Evolutionary conservation across 768 basidiomycete species (phyloP), one percentile per base, ranked within the genome.

Genomic region (Leucocoprinus sp.): DNA sequence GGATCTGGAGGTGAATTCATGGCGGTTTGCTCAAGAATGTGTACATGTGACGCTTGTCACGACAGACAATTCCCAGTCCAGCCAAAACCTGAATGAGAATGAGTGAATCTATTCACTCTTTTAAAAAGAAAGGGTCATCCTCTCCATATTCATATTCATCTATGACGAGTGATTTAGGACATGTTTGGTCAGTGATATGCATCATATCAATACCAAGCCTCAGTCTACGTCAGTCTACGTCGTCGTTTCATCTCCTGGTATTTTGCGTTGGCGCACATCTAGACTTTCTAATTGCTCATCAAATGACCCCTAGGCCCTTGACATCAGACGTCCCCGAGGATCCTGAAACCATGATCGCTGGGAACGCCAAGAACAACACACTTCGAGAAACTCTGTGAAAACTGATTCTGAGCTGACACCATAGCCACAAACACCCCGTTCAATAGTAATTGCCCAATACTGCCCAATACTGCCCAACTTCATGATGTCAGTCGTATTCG

Each of bases 1-100:
- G 64, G 62, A 17, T 71, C 70, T 50, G 62, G 61, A 29, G 69
- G 69, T 27, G 68, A 70, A 51, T 69, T 65, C 69, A 69, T 70
- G 36, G 18, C 28, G 35, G 46, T 36, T 22, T 15, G 26, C 1
- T 31, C 22, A n/a, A 41, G n/a, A 42, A 33, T 19, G 8, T 6
- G 12, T 37, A 21, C 18, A 12, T 40, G 33, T 37, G 29, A 8
- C 29, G 26, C 39, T 17, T 4, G 34, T 44, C 43, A 36, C 23
- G 15, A 28, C 9, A 26, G 28, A 26, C 26, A 12, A n/a, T n/a
- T n/a, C n/a, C n/a, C n/a, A n/a, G n/a, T n/a, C n/a, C n/a, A n/a
- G n/a, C n/a, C n/a, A n/a, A n/a, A n/a, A n/a, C n/a, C n/a, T n/a
- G n/a, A n/a, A n/a, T n/a, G n/a, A n/a, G n/a, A n/a, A n/a, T n/a